Evolutionary conservation across 768 basidiomycete species (phyloP).

Genomic region (Lactifluus hygrophoroides): DNA sequence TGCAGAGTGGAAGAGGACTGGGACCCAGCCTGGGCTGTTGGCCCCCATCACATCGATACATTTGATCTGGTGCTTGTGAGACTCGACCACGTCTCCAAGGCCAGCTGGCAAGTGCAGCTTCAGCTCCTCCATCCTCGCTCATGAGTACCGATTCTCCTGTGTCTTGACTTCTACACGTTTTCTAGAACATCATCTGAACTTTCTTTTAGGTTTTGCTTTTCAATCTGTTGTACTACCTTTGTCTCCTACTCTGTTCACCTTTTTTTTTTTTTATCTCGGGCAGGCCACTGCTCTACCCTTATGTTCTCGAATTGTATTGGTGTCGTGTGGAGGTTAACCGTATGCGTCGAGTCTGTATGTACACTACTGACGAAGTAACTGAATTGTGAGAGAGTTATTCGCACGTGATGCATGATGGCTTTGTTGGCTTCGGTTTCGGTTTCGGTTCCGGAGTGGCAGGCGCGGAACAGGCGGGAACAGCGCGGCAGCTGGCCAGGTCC

Average conservation of each 20-base stretch:
- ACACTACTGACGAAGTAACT: not conserved
- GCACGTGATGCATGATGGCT: no score
- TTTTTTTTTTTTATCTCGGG: not conserved
- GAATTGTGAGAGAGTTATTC: no score
- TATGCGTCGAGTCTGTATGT: not conserved
- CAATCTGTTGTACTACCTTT: not conserved
- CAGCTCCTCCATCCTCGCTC: constrained; percentile 32
- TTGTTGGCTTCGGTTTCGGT: no score
- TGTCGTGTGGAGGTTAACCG: not conserved
- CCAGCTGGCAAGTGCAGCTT: constrained; percentile 74
- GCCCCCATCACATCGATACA: constrained; percentile 42
- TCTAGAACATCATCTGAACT: no score
- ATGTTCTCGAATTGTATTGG: not conserved
- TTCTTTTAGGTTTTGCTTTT: not conserved
- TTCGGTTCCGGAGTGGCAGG: no score
- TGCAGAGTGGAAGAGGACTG: constrained; percentile 55
- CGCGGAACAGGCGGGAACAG: no score
- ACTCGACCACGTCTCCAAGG: constrained; percentile 74
- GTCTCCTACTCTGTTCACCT: not conserved
- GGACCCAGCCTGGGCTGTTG: constrained; percentile 55
- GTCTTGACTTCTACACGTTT: not conserved
- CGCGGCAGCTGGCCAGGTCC: no score
- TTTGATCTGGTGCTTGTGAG: constrained; percentile 68
- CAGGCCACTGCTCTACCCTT: not conserved
- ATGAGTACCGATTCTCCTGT: not conserved